These are phyloP conservation scores for Trichoderma sp. DNA, from an alignment of 2,329 filamentous ascomycete genomes.

Conservation along the genomic window DNA sequence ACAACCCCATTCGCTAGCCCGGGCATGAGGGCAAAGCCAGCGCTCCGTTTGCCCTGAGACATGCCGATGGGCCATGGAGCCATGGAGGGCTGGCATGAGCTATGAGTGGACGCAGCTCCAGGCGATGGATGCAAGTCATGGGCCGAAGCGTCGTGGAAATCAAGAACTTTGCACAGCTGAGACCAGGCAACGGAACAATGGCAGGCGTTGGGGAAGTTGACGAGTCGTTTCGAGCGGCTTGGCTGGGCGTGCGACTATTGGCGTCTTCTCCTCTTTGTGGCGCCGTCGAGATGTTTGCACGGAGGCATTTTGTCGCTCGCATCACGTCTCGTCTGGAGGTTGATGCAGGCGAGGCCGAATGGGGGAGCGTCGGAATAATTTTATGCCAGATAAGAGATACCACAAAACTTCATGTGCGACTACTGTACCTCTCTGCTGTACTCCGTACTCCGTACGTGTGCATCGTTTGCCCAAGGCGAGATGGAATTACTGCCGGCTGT, in stretches of 20 bases:
- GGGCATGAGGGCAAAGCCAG: not conserved
- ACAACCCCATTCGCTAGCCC: not conserved
- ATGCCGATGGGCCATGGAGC: constrained; percentile 6
- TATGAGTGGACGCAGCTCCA: constrained; percentile 1
- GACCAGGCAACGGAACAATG: not conserved
- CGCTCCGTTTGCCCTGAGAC: constrained; percentile 15
- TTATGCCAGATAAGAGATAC: constrained; percentile 9
- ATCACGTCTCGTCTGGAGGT: not conserved
- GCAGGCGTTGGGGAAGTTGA: not conserved
- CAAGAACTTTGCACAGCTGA: constrained; percentile 4
- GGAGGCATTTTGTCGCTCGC: not conserved
- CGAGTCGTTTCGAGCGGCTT: constrained; percentile 9
- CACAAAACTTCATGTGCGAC: not conserved
- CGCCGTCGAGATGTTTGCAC: not conserved
- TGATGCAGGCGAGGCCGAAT: constrained; percentile 7
- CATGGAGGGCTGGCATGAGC: constrained; percentile 12
- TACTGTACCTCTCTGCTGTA: not conserved
- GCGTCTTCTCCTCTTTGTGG: not conserved
- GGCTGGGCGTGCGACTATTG: not conserved
- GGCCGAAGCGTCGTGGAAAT: not conserved
- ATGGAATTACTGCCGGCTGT: not conserved
- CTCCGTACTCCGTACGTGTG: not conserved
- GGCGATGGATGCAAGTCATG: constrained; percentile 15
- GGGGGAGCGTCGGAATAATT: constrained; percentile 14
- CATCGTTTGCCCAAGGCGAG: not conserved